These are phyloP conservation scores for Linaria vulgaris DNA, from an alignment of 257 asterid species.

Conservation along the genomic window DNA sequence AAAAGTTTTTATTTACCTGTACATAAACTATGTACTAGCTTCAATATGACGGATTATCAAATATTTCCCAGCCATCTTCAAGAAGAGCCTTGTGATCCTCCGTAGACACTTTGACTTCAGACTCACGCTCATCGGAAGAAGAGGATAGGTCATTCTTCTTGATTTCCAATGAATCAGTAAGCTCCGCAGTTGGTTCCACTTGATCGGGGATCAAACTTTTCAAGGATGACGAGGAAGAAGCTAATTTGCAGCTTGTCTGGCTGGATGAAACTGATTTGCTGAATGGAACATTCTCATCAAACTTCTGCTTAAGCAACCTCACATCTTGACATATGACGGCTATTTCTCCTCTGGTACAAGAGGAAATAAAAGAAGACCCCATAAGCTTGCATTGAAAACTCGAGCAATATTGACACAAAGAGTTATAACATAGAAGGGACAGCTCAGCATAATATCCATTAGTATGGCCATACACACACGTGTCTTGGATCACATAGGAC, in stretches of 20 bases:
- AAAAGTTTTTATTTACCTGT: neutral
- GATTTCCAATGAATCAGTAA: slow-evolving; percentile 17
- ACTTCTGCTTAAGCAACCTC: slow-evolving; percentile 56
- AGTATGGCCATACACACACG: no score
- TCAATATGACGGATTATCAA: slow-evolving; percentile 30
- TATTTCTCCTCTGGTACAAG: slow-evolving; percentile 73
- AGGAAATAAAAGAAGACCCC: neutral
- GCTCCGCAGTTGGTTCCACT: slow-evolving; percentile 20
- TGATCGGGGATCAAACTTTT: slow-evolving; percentile 41
- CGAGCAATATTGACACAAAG: slow-evolving; percentile 1
- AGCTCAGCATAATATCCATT: no score
- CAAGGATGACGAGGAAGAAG: slow-evolving; percentile 50
- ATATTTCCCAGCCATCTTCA: slow-evolving; percentile 74
- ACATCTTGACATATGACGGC: slow-evolving; percentile 79
- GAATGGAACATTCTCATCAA: slow-evolving; percentile 55
- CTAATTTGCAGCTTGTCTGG: slow-evolving; percentile 58
- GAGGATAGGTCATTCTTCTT: slow-evolving; percentile 19
- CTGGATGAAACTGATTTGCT: slow-evolving; percentile 50
- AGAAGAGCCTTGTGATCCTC: slow-evolving; percentile 36
- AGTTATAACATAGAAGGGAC: slow-evolving; percentile 2
- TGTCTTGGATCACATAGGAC: no score
- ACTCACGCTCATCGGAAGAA: slow-evolving; percentile 12
- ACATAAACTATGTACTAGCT: slow-evolving; percentile 5
- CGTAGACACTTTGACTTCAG: slow-evolving; percentile 26
- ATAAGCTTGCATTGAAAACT: slow-evolving; percentile 16